These are phyloP conservation scores for Fusarium verrucosum DNA, from an alignment of 2,329 filamentous ascomycete genomes.

Conservation along the genomic window DNA sequence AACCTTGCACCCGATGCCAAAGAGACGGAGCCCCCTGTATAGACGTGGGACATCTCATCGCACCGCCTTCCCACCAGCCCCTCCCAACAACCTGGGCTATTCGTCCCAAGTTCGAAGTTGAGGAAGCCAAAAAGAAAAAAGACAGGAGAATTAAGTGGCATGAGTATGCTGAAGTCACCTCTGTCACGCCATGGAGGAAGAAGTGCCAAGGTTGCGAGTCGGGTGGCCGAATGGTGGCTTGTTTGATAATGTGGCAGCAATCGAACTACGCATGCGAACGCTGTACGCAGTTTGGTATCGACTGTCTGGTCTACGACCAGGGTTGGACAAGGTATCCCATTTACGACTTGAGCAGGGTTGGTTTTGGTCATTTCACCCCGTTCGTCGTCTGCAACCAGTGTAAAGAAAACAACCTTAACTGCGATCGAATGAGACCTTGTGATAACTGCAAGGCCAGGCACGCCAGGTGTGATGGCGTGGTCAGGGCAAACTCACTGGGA, in stretches of 20 bases:
- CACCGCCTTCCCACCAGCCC: background rate
- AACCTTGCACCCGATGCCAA: constrained; percentile 11
- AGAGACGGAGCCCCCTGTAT: constrained; percentile 11
- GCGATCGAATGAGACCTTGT: constrained; percentile 52
- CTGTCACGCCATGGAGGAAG: constrained; percentile 7
- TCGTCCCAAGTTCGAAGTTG: constrained; percentile 4
- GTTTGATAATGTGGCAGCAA: constrained; percentile 8
- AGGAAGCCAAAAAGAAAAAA: background rate
- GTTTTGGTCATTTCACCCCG: constrained; percentile 44
- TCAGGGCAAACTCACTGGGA: background rate
- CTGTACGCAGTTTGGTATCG: constrained; percentile 47
- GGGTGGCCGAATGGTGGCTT: background rate
- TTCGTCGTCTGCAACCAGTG: constrained; percentile 41
- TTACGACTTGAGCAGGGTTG: constrained; percentile 46
- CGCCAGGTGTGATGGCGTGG: constrained; percentile 13
- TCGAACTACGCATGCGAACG: constrained; percentile 22
- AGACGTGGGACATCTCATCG: background rate
- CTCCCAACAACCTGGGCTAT: constrained; percentile 3
- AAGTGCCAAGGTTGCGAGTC: constrained; percentile 17
- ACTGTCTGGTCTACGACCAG: constrained; percentile 30
- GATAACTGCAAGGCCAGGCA: constrained; percentile 24
- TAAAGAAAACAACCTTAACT: constrained; percentile 34
- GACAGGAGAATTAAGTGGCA: background rate
- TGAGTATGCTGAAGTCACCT: constrained; percentile 10
- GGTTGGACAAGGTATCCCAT: constrained; percentile 15